Base-by-base conservation (phyloP, 768 basidiomycete genomes). In the Macrolepiota fuliginosa region DNA sequence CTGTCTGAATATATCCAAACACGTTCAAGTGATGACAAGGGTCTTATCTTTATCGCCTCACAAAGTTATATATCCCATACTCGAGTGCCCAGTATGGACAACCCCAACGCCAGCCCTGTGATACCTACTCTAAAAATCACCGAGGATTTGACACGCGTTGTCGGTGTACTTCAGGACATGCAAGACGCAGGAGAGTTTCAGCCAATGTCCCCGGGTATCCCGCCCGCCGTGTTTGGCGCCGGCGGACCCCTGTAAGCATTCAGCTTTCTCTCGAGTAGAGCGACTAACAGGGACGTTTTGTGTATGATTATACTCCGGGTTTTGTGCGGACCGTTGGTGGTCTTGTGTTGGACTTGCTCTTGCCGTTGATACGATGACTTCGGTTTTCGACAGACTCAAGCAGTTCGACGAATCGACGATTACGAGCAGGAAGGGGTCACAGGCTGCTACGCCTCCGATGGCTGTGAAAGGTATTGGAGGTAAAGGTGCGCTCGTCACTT, bases 391-490 rank as follows among this genome's bases (percentile, higher is more conserved):
- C 51, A 92, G 90, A 87, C 73, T 93, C 66, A 92, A 90, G 77
- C 80, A 81, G 65, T 94, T 92, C 67, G 91, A 94, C 71, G 79
- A 90, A 72, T 89, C 90, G 45, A 80, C 86, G 51, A 81, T 86
- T 22, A 80, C 84, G 13, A 92, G 91, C 66, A 80, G 88, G 62
- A 83, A 82, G 64, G 83, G 83, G 46, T 93, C 92, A 49, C 83
- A 86, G 64, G 85, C 91, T 3, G 82, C 88, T 22, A 92, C 91
- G 0, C 91, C 92, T 2, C 92, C 93, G 1, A 81, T 82, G 60
- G 88, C 92, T 11, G 93, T 95, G 2, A 91, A 91, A 62, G 93
- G 93, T 13, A 95, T 95, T 62, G 93, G 93, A 37, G 88, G 86
- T 65, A 95, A 94, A 81, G 93, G 93, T 92, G 65, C 54, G 72